Evolutionary conservation across 108 stramenopile genomes (phyloP), one percentile per base, ranked within the genome.

Genomic region (Stephanodiscus triporus): DNA sequence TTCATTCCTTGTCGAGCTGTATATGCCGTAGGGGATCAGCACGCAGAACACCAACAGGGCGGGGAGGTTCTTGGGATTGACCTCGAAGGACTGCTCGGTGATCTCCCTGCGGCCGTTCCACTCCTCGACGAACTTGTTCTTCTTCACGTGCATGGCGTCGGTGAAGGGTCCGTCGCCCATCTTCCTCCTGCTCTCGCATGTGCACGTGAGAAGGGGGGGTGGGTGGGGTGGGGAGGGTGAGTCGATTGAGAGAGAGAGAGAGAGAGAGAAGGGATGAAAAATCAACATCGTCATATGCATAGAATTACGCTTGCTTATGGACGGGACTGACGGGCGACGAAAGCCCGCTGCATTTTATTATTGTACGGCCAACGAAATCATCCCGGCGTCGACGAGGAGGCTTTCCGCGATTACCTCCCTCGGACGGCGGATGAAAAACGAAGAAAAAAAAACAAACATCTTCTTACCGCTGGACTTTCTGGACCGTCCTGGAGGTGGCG

Each of bases 61-160:
- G 7, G 75, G 72, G 10, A 82, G 49, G 66, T 77, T 86, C 1
- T 68, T 66, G 9, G 68, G 60, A 11, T 51, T 60, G 3, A 85
- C 77, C 32, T 77, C 60, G 40, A 90, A 94, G 2, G 77, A 61
- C 75, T 83, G 72, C 50, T 95, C 89, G 37, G 89, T 91, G 71
- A 88, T 89, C 88, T 95, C 93, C 68, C 93, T 86, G 14, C 76
- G 79, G 37, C 93, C 93, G 59, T 91, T 92, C 93, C 93, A 92
- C 70, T 95, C 91, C 64, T 95, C 91, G 45, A 92, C 86, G 72
- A 80, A 95, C 56, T 87, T 90, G 60, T 95, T 95, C 75, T 95
- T 92, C 48, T 90, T 89, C 48, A 91, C 90, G 72, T 85, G 82
- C 77, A 88, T 85, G 10, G 71, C 72, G 26, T 86, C 78, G 34